Percentiles rank a stretch among this genome's conserved stretches.
Conservation (phyloP, 2,329 filamentous ascomycete genomes). For the Fusarium sp. region DNA sequence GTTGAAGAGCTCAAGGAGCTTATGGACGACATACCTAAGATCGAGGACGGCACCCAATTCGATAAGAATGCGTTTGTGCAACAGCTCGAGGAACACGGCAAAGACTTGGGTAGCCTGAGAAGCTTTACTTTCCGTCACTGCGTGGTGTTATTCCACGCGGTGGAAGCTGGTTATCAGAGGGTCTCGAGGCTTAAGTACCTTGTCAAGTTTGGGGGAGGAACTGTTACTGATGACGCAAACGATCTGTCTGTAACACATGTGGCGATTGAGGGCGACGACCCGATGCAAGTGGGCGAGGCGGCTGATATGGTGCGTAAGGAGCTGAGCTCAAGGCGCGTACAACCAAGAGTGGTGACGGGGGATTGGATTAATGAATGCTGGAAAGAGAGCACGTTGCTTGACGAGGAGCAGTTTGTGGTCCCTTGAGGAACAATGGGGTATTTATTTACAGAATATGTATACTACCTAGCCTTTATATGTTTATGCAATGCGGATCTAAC, state of each 20-base stretch:
- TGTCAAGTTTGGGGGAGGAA: slow-evolving; percentile 76
- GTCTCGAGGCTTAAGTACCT: slow-evolving; percentile 63
- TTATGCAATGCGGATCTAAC: slow-evolving; percentile 22
- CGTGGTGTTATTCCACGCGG: slow-evolving; percentile 55
- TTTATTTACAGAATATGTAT: slow-evolving; percentile 37
- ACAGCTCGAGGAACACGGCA: slow-evolving; percentile 66
- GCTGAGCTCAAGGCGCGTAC: slow-evolving; percentile 57
- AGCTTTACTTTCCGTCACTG: slow-evolving; percentile 65
- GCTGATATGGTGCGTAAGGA: slow-evolving; percentile 58
- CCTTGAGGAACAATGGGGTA: slow-evolving; percentile 35
- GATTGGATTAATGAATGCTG: slow-evolving; percentile 85
- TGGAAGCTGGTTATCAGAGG: slow-evolving; percentile 48
- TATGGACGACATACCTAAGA: slow-evolving; percentile 62
- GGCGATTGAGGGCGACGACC: slow-evolving; percentile 61
- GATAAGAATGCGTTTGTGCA: slow-evolving; percentile 60
- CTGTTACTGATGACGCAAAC: slow-evolving; percentile 61
- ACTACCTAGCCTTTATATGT: slow-evolving; percentile 36
- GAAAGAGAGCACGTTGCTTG: slow-evolving; percentile 79
- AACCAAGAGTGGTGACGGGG: slow-evolving; percentile 76
- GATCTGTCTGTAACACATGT: slow-evolving; percentile 76
- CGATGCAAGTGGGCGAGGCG: slow-evolving; percentile 52
- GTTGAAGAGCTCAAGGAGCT: slow-evolving; percentile 69
- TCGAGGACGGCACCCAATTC: slow-evolving; percentile 56
- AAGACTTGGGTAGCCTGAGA: slow-evolving; percentile 60
- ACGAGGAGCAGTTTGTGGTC: slow-evolving; percentile 74